A percentile compares a stretch with the other conserved stretches of the same genome.
Conservation (phyloP, 768 basidiomycete species). For the Pisolithus albus region DNA sequence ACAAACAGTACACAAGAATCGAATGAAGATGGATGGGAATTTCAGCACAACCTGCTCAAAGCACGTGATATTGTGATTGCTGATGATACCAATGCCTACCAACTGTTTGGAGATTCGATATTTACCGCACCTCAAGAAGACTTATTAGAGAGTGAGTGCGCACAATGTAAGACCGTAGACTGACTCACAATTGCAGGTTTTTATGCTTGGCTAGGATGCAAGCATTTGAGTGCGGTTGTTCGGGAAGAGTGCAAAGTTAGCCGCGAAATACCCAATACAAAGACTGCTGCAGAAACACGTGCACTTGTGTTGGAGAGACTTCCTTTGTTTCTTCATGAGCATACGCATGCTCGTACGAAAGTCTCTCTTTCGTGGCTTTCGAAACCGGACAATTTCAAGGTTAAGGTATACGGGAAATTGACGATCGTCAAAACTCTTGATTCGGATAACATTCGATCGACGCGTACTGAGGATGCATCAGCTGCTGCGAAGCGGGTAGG, state of each 20-base stretch:
- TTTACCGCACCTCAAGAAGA: conserved; percentile 87
- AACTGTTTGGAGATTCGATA: conserved; percentile 69
- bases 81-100: conserved; percentile 78
- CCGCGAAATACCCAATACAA: conserved; percentile 43
- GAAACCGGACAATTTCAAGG: conserved; percentile 56
- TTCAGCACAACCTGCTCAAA: conserved; percentile 62
- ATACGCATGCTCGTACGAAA: conserved; percentile 56
- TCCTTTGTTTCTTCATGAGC: conserved; percentile 89
- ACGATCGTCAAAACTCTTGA: conserved; percentile 54
- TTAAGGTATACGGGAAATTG: conserved; percentile 61
- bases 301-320: conserved; percentile 72
- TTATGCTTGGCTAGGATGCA: conserved; percentile 71
- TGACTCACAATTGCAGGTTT: conserved; percentile 41
- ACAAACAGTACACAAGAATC: conserved; percentile 23
- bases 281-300: conserved; percentile 45
- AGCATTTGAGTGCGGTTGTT: conserved; percentile 62
- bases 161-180: neutral
- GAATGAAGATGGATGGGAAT: conserved; percentile 72
- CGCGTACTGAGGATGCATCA: conserved; percentile 61
- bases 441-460: conserved; percentile 42
- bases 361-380: conserved; percentile 65
- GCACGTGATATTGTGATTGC: conserved; percentile 73
- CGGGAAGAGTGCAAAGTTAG: conserved; percentile 68
- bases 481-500: conserved; percentile 55
- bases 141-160: conserved; percentile 64